These are phyloP conservation scores for Epichloe sibirici DNA, from an alignment of 2,329 filamentous ascomycete species.

Conservation along the genomic window DNA sequence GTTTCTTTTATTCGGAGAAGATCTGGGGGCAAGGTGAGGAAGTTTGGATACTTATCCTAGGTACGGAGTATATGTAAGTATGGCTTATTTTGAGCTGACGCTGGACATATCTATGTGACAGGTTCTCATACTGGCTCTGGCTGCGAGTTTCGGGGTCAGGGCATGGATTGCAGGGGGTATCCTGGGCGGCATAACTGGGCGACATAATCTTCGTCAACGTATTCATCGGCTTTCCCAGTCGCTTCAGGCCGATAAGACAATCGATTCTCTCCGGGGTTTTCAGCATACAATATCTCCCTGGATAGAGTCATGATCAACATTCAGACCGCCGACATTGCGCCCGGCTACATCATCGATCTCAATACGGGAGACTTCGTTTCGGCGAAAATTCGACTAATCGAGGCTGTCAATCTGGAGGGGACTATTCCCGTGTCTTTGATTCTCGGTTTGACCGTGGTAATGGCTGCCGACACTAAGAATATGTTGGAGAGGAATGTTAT, in stretches of 20 bases:
- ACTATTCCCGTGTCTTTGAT: conserved; percentile 34
- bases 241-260: conserved; percentile 26
- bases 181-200: conserved; percentile 26
- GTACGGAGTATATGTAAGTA: not conserved
- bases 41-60: not conserved
- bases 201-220: conserved; percentile 27
- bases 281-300: conserved; percentile 24
- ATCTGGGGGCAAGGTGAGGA: no score
- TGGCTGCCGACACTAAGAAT: conserved; percentile 34
- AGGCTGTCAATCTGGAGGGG: conserved; percentile 47
- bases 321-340: conserved; percentile 28
- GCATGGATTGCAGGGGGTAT: conserved; percentile 42
- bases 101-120: conserved; percentile 1
- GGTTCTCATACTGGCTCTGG: conserved; percentile 48
- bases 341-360: conserved; percentile 39
- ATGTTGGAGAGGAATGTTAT: conserved; percentile 37
- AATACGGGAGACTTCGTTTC: conserved; percentile 42
- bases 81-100: not conserved
- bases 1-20: not conserved
- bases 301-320: conserved; percentile 18
- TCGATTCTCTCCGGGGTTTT: conserved; percentile 24
- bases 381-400: conserved; percentile 38
- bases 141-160: conserved; percentile 34
- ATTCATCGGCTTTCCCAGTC: conserved; percentile 32
- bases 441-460: conserved; percentile 41